Evolutionary conservation across 2,329 filamentous ascomycete species (phyloP), one percentile per base, ranked within the genome.

Genomic region (Fusarium xyrophilum): DNA sequence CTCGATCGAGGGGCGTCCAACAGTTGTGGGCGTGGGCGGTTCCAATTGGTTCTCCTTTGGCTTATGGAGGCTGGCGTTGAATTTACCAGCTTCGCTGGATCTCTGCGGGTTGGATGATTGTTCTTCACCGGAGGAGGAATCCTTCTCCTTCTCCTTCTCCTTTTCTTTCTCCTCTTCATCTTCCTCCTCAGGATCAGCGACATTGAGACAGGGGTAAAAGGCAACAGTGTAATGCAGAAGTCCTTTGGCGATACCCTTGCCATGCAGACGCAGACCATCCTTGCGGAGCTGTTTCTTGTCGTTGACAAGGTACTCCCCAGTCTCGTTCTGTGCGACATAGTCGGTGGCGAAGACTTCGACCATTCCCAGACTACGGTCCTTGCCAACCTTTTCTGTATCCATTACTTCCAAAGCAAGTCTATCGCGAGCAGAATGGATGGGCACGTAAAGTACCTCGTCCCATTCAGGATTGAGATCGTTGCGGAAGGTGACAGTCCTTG

Each of bases 401-500:
- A 99, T 97, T 69, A 98, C 93, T 78, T 99, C 96, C 21, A 99
- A 81, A 2, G 89, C 89, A 32, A 99, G 83, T 75, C 91, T 93
- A 77, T 99, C 96, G 33, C 93, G 90, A 17, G 86, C 74, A 10
- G 90, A 93, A 77, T 97, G 95, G 60, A 99, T 87, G 2, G 96
- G 95, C 2, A 99, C 86, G 76, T 99, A 99, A 25, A 97, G 86
- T 27, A 99, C 89, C 79, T 99, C 96, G 74, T 99, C 93, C 90
- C 92, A 99, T 55, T 96, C 91, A 4, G 96, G 96, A 76, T 97
- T 93, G 60, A 99, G 88, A 66, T 97, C 96, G 80, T 97, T 99
- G 77, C 93, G 90, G 83, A 96, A 97, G 0, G 95, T 98, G 52
- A 99, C 96, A 5, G 96, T 98, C 60, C 94, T 89, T 13, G 88